A percentile compares a stretch with the other conserved stretches of the same genome.
Evolutionary conservation across 225 moss, liverwort and hornwort genomes (phyloP).

Genomic region (Physcomitrellopsis africana): DNA sequence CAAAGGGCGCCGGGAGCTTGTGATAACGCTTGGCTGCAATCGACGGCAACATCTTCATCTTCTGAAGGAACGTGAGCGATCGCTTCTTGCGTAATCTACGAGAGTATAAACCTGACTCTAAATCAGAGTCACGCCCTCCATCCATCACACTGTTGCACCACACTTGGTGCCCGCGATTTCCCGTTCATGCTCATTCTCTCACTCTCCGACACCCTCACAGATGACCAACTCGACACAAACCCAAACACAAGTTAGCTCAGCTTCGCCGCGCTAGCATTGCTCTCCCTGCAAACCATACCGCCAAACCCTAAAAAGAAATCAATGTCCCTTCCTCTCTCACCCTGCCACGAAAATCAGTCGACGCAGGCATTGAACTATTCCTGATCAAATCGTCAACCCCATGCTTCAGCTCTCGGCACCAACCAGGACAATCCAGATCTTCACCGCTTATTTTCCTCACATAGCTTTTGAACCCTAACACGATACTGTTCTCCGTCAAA

Average conservation of each 20-base stretch:
- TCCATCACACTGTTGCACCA: slow-evolving; percentile 31
- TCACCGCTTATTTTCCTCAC: not conserved
- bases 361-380: not conserved
- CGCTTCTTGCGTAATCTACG: slow-evolving; percentile 49
- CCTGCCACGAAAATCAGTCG: not conserved
- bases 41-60: slow-evolving; percentile 27
- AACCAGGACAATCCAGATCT: not conserved
- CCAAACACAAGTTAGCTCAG: not conserved
- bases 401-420: not conserved
- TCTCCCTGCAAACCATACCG: not conserved
- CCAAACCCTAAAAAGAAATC: slow-evolving; percentile 12
- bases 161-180: not conserved
- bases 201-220: slow-evolving; percentile 28
- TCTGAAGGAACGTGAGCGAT: slow-evolving; percentile 39
- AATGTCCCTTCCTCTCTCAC: not conserved
- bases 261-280: no score
- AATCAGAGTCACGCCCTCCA: slow-evolving; percentile 44
- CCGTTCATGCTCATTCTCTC: slow-evolving; percentile 39
- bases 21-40: slow-evolving; percentile 38
- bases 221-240: not conserved
- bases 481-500: not conserved
- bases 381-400: not conserved
- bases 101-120: slow-evolving; percentile 56
- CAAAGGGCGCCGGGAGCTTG: slow-evolving; percentile 54
- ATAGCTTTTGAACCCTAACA: slow-evolving; percentile 24